Evolutionary conservation across 1,284 basidiomycete species (phyloP).

Genomic region (Sporisorium sorghi): DNA sequence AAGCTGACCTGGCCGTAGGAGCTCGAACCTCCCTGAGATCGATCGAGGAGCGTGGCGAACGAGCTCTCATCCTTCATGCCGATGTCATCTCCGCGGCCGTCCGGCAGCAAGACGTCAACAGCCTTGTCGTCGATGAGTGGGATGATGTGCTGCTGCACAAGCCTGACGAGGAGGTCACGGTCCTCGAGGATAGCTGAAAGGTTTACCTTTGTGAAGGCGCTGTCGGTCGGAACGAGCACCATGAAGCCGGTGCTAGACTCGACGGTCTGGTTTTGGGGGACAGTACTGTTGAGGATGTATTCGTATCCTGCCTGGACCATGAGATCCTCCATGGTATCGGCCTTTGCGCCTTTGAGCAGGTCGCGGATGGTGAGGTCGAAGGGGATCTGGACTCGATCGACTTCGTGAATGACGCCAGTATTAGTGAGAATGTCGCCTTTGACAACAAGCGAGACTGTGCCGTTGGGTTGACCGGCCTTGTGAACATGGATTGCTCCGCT

Average conservation of each 20-base stretch:
- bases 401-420: slow-evolving; percentile 90
- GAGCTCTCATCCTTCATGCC: slow-evolving; percentile 45
- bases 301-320: slow-evolving; percentile 74
- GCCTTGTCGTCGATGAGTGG: slow-evolving; percentile 71
- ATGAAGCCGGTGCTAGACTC: slow-evolving; percentile 30
- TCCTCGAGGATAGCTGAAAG: slow-evolving; percentile 79
- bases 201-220: slow-evolving; percentile 89
- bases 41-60: slow-evolving; percentile 58
- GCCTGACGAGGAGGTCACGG: slow-evolving; percentile 73
- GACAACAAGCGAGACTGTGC: slow-evolving; percentile 55
- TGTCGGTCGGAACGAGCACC: slow-evolving; percentile 88
- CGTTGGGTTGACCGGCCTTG: slow-evolving; percentile 23
- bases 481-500: slow-evolving; percentile 51
- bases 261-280: slow-evolving; percentile 13
- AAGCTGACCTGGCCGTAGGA: slow-evolving; percentile 58
- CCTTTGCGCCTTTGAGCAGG: slow-evolving; percentile 85
- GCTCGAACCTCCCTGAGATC: slow-evolving; percentile 52
- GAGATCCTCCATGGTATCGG: slow-evolving; percentile 83
- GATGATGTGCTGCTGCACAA: slow-evolving; percentile 91
- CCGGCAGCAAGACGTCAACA: slow-evolving; percentile 31
- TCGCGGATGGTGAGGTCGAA: slow-evolving; percentile 84
- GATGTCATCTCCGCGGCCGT: slow-evolving; percentile 38
- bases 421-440: slow-evolving; percentile 78
- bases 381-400: slow-evolving; percentile 86
- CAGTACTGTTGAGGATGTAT: slow-evolving; percentile 87